Conservation (phyloP, 306 rosid species). For the Rosa multiflora region DNA sequence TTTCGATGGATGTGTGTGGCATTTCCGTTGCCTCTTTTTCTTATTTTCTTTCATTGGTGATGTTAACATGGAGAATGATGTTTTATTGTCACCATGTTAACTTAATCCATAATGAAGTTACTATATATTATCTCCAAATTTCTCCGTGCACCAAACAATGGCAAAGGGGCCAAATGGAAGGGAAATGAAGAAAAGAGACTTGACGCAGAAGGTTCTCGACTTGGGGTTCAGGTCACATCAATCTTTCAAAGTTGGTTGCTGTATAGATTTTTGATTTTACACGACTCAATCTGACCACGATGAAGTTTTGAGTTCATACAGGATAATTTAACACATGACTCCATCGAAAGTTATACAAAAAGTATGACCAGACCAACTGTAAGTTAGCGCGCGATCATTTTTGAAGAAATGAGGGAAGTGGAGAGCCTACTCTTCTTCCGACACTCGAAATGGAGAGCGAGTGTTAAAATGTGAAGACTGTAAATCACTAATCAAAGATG, state of each 20-base stretch:
- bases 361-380: not conserved
- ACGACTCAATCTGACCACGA: no score
- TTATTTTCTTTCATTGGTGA: not conserved
- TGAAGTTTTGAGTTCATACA: no score
- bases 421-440: not conserved
- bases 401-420: no score
- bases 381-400: no score
- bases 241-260: not conserved
- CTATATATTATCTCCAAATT: not conserved
- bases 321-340: no score
- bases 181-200: slow-evolving; percentile 1
- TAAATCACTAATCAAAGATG: not conserved
- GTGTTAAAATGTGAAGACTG: no score
- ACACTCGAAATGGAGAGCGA: not conserved
- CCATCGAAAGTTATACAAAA: no score
- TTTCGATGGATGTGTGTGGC: not conserved
- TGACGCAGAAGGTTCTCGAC: not conserved
- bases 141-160: not conserved
- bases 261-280: not conserved
- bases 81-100: not conserved
- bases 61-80: not conserved
- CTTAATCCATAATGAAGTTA: not conserved
- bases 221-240: not conserved
- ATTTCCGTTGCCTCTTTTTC: not conserved
- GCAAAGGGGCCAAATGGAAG: not conserved